Evolutionary conservation across 2,329 filamentous ascomycete genomes (phyloP), one percentile per base, ranked within the genome.

Genomic region (Fusarium citri): DNA sequence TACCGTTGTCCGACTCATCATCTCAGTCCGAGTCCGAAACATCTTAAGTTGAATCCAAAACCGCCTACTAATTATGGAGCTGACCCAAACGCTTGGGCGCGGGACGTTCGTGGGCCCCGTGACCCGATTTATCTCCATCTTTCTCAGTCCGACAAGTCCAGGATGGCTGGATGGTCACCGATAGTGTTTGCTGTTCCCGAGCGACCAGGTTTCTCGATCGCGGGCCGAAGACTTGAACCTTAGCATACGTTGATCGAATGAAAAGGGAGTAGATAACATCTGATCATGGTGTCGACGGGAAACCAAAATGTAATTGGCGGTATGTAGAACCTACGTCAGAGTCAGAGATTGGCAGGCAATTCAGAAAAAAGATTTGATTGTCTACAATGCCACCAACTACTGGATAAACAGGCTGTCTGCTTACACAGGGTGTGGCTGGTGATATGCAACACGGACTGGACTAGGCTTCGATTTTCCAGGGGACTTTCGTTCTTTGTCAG

Each of bases 401-500:
- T 47, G 56, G 55, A 37, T 61, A 63, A 46, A 59, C 49, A 42
- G 37, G 48, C 49, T 57, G 15, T 26, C 37, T 45, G 22, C 23
- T 34, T 55, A 50, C 25, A 37, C 40, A 63, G 30, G 53, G 57
- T 65, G 66, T 62, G 66, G 55, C 50, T 53, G 41, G 50, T 51
- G 60, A 56, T 43, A 47, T 49, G 41, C 16, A 46, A 59, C 50
- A 43, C 22, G 14, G 23, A 41, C 51, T 55, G 12, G 28, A 41
- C 49, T 61, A 74, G 72, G 63, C 72, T 70, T 55, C 65, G 43
- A 46, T 72, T 64, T 69, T 47, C 26, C 20, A 49, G 34, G 26
- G 37, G 15, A 61, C 62, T 66, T 66, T 30, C 14, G 23, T 49
- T 15, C 37, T 53, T 53, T 49, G 18, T 54, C 59, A 48, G 51